Evolutionary conservation across 106 monocot genomes (phyloP), one percentile per base, ranked within the genome.

Genomic region (Phalaenopsis equestris): DNA sequence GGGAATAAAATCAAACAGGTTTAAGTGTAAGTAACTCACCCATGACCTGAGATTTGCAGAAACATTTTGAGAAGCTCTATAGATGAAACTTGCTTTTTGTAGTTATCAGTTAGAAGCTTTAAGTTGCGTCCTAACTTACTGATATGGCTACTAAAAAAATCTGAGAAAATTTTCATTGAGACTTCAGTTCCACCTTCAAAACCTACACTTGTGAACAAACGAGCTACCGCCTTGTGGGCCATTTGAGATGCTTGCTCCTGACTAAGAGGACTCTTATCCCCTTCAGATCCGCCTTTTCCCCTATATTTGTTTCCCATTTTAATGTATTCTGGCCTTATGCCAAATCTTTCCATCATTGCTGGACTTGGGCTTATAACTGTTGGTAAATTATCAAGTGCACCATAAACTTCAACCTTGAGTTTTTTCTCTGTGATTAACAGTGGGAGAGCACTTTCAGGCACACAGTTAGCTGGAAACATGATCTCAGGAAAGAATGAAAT

Each of bases 271-370:
- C 86, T 91, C 68, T 48, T 83, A 73, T 81, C 89, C 57, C 79
- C 82, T 65, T 89, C 92, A 21, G 81, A 77, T 42, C 83, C 85
- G 86, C 86, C 85, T 83, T 90, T 94, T 72, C 92, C 94, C 76
- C 91, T 86, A 75, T 87, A 95, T 87, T 99, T 95, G 68, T 77
- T 89, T 82, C 90, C 99, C 80, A 90, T 86, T 77, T 81, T 99
- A 21, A 95, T 76, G 49, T 94, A 92, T 23, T 99, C 92, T 37
- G 99, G 99, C 64, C 85, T 91, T 88, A 95, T 90, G 17, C 99
- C 99, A 88, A 95, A 99, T 43, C 99, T 90, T 84, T 99, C 99
- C 78, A 99, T 88, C 99, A 99, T 93, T 56, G 94, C 95, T 65
- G 90, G 86, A 83, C 88, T 99, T 55, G 87, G 90, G 79, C 84